Evolutionary conservation across 192 early-diverging fungal species (phyloP).

Genomic region (Jimgerdemannia flammicorona): DNA sequence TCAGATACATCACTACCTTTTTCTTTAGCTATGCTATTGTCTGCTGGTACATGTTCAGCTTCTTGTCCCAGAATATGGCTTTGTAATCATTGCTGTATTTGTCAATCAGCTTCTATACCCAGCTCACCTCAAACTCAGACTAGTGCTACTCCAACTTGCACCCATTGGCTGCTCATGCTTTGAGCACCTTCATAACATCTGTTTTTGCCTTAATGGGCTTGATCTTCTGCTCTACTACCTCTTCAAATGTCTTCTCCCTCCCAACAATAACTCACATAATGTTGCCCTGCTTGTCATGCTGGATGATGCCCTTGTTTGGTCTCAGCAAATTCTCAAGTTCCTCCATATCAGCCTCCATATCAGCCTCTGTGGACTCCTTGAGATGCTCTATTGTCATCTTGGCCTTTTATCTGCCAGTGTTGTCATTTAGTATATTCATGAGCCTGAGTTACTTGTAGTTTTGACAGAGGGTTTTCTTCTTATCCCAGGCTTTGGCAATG

Average conservation of each 20-base stretch:
- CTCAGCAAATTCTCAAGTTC: constrained; percentile 53
- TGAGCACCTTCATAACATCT: constrained; percentile 53
- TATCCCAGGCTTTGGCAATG: constrained; percentile 68
- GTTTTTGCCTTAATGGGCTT: constrained; percentile 38
- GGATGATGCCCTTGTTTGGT: constrained; percentile 73
- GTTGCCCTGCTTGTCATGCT: constrained; percentile 75
- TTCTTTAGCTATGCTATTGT: constrained; percentile 61
- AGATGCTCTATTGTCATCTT: constrained; percentile 18
- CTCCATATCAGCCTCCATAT: constrained; percentile 49
- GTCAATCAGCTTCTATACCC: constrained; percentile 57
- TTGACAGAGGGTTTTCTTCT: constrained; percentile 58
- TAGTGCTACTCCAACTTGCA: constrained; percentile 43
- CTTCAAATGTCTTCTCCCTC: constrained; percentile 46
- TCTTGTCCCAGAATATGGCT: constrained; percentile 75
- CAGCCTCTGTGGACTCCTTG: constrained; percentile 35
- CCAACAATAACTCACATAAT: constrained; percentile 64
- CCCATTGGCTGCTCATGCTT: constrained; percentile 48
- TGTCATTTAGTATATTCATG: constrained; percentile 60
- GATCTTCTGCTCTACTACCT: constrained; percentile 36
- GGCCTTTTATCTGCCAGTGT: constrained; percentile 50
- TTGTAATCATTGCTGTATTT: constrained; percentile 71
- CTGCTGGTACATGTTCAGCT: constrained; percentile 67
- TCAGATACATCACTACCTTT: constrained; percentile 45
- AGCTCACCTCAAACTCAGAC: constrained; percentile 52
- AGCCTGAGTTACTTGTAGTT: constrained; percentile 75